These are phyloP conservation scores for Warburgia ugandensis DNA, from an alignment of 164 flowering plant species.

Conservation along the genomic window DNA sequence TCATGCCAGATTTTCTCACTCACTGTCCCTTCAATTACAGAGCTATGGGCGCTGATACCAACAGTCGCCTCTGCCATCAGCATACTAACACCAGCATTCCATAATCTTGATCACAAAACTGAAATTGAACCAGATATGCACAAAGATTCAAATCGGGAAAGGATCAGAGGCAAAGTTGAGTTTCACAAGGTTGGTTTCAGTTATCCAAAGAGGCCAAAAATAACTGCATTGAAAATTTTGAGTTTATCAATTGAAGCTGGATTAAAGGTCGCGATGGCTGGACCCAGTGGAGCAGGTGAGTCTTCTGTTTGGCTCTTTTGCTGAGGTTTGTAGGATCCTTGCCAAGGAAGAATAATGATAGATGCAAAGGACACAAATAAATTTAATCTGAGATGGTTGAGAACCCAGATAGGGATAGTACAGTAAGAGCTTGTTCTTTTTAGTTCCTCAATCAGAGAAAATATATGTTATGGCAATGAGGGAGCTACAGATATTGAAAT, in stretches of 20 bases:
- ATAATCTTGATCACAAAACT: constrained; percentile 47
- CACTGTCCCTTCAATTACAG: constrained; percentile 74
- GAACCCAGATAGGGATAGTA: constrained; percentile 54
- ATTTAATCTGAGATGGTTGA: constrained; percentile 49
- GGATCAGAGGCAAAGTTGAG: constrained; percentile 37
- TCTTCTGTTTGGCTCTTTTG: constrained; percentile 57
- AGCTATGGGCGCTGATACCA: constrained; percentile 65
- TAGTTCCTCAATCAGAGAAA: constrained; percentile 52
- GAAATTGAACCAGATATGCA: constrained; percentile 52
- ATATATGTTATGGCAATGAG: constrained; percentile 56
- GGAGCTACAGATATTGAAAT: constrained; percentile 50
- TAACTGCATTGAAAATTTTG: constrained; percentile 40
- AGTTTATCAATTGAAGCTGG: constrained; percentile 47
- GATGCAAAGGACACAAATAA: constrained; percentile 40
- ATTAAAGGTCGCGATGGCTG: constrained; percentile 52
- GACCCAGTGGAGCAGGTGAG: constrained; percentile 77
- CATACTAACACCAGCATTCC: constrained; percentile 48
- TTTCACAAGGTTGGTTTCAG: constrained; percentile 38
- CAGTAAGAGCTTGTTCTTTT: constrained; percentile 80
- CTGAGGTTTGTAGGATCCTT: constrained; percentile 54
- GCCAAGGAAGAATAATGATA: constrained; percentile 40
- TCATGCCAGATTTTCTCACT: constrained; percentile 70
- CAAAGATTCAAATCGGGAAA: constrained; percentile 15
- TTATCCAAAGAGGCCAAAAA: constrained; percentile 54
- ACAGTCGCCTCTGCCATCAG: constrained; percentile 51